Evolutionary conservation across 2,329 filamentous ascomycete genomes (phyloP), one percentile per base, ranked within the genome.

Genomic region (Fusarium anthophilum): DNA sequence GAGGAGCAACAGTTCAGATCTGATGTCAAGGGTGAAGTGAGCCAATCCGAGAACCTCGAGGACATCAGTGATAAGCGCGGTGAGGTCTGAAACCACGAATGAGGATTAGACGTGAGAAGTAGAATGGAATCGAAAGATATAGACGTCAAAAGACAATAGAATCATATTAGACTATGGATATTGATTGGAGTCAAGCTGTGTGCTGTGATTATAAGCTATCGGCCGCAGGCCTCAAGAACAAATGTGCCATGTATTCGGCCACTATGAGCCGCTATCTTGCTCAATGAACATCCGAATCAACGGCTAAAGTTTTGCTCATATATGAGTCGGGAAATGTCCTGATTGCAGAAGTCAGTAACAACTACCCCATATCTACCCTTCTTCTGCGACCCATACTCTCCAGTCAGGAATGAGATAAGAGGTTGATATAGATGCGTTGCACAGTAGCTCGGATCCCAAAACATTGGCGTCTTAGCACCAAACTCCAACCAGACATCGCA

Each of bases 1-100:
- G 74, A 76, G 43, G 66, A 76, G 11, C 63, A 76, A 8, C 72
- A 75, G 18, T 76, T 76, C 51, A 74, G 74, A 20, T 70, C 74
- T 13, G 66, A 76, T 12, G 72, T 76, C 8, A 76, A 76, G 57
- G 74, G 39, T 2, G 66, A 68, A 17, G 54, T 68, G 3, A 68
- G 66, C 14, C 66, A 68, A n/a, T 45, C 66, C 4, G 66, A 68
- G 24, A 68, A 68, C 22, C 43, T 61, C 0, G 65, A 68, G 22
- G 55, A 68, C 3, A 26, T 38, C 3, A 17, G 18, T 17, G 32
- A n/a, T 11, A 50, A 58, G 6, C 55, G 41, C 1, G 41, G 18
- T 13, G 55, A 58, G 18, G 55, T 56, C 3, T 56, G 26, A 56
- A 55, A 18, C 17, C 5, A n/a, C 15, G 20, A 13, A 8, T 18